A percentile compares a stretch with the other conserved stretches of the same genome.
phyloP scores from a whole-genome alignment of 345 rosid genomes.

The Lagerstroemia speciosa region DNA sequence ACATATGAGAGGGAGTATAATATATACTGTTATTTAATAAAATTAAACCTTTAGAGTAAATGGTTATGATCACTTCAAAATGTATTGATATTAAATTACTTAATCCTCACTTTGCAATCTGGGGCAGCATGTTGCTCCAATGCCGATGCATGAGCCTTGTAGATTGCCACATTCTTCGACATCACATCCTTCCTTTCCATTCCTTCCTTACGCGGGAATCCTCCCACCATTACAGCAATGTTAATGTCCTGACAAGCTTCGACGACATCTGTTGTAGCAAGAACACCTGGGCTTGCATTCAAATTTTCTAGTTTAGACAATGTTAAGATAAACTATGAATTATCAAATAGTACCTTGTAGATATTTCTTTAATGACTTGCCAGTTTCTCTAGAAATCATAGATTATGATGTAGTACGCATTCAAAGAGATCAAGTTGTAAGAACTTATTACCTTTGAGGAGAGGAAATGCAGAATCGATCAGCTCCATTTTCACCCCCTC shows the following conservation, averaged over 20 bases:
- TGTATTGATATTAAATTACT: neutral
- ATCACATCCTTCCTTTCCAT: slow-evolving; percentile 77
- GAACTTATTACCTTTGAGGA: slow-evolving; percentile 37
- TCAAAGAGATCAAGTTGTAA: neutral
- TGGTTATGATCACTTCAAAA: too few relatives aligned
- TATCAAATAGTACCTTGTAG: too few relatives aligned
- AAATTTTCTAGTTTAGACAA: neutral
- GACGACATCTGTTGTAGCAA: slow-evolving; percentile 54
- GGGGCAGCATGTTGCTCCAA: slow-evolving; percentile 62
- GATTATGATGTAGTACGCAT: too few relatives aligned
- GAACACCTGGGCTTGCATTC: slow-evolving; percentile 29
- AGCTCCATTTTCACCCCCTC: slow-evolving; percentile 72
- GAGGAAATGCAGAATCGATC: slow-evolving; percentile 77
- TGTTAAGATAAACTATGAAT: neutral
- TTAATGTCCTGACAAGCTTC: slow-evolving; percentile 68
- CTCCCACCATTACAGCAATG: slow-evolving; percentile 68
- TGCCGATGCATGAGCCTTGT: slow-evolving; percentile 81
- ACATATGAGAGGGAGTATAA: too few relatives aligned
- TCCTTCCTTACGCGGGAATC: slow-evolving; percentile 54
- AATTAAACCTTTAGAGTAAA: too few relatives aligned
- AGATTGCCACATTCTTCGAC: slow-evolving; percentile 56
- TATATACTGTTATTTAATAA: too few relatives aligned
- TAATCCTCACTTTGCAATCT: slow-evolving; percentile 48
- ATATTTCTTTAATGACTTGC: too few relatives aligned
- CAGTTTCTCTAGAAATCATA: too few relatives aligned